phyloP scores from a whole-genome alignment of 2,329 filamentous ascomycete genomes.

The Nothophoma quercina region DNA sequence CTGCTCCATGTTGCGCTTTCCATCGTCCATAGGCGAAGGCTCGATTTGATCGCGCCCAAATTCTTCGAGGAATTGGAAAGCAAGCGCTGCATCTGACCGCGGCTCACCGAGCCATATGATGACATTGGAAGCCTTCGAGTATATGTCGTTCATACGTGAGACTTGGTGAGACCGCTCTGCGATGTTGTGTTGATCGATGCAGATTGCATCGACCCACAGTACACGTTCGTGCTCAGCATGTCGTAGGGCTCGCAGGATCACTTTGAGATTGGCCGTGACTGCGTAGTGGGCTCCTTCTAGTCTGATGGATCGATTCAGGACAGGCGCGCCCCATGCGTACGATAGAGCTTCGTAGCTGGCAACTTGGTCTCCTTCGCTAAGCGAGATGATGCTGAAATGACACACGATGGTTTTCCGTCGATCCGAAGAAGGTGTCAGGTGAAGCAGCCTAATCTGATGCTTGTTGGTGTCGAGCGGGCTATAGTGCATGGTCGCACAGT shows the following conservation, averaged over 20 bases:
- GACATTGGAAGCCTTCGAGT: conserved; percentile 4
- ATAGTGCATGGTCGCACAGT: conserved; percentile 10
- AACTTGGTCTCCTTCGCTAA: background rate
- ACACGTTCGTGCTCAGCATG: conserved; percentile 1
- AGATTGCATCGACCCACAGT: conserved; percentile 22
- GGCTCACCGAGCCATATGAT: conserved; percentile 14
- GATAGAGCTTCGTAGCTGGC: conserved; percentile 4
- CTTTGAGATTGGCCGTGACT: conserved; percentile 12
- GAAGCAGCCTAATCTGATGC: conserved; percentile 7
- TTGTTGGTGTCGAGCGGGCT: conserved; percentile 2
- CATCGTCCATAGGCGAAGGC: background rate
- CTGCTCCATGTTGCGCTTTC: background rate
- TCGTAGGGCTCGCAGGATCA: conserved; percentile 13
- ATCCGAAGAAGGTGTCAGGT: background rate
- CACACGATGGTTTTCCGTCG: background rate
- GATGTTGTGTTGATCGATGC: conserved; percentile 19
- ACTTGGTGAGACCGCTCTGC: conserved; percentile 13
- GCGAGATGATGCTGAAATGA: conserved; percentile 1
- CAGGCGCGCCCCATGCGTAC: conserved; percentile 7
- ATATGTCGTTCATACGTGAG: conserved; percentile 13
- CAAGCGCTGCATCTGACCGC: conserved; percentile 2
- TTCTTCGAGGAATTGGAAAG: conserved; percentile 3
- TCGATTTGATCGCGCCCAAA: background rate
- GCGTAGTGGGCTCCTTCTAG: background rate
- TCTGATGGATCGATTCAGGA: background rate